A percentile compares a stretch with the other conserved stretches of the same genome.
These are phyloP conservation scores for Epichloe sibirici DNA, from an alignment of 2,329 filamentous ascomycete genomes.

Conservation along the genomic window DNA sequence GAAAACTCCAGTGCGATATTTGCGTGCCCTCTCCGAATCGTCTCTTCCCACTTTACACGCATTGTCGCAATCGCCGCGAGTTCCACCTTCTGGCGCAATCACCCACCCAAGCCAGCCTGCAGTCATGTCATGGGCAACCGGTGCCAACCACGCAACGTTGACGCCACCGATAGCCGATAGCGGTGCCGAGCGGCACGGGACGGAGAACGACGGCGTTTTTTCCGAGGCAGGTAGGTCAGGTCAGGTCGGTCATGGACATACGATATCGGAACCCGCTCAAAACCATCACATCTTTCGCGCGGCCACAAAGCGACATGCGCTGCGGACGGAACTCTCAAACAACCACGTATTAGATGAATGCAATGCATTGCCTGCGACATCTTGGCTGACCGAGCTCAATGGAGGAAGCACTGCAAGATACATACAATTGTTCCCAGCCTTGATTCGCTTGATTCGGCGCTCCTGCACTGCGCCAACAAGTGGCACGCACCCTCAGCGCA, in stretches of 20 bases:
- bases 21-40: too few relatives aligned
- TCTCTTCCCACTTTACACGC: too few relatives aligned
- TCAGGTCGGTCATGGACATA: neutral
- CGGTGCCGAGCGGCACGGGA: neutral
- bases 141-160: neutral
- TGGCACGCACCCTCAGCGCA: neutral
- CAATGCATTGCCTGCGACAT: neutral
- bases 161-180: neutral
- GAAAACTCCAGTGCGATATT: too few relatives aligned
- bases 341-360: neutral
- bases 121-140: neutral
- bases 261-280: neutral
- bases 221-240: too few relatives aligned
- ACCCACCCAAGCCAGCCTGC: neutral
- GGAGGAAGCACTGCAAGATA: neutral
- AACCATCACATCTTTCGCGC: neutral
- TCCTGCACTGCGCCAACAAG: neutral
- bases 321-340: neutral
- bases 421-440: neutral
- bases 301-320: neutral
- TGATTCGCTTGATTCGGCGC: neutral
- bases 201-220: neutral
- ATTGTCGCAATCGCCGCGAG: neutral
- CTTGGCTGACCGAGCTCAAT: neutral
- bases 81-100: too few relatives aligned